A percentile compares a stretch with the other conserved stretches of the same genome.
phyloP scores from a whole-genome alignment of 768 basidiomycete genomes.

The Chalciporus piperatus region DNA sequence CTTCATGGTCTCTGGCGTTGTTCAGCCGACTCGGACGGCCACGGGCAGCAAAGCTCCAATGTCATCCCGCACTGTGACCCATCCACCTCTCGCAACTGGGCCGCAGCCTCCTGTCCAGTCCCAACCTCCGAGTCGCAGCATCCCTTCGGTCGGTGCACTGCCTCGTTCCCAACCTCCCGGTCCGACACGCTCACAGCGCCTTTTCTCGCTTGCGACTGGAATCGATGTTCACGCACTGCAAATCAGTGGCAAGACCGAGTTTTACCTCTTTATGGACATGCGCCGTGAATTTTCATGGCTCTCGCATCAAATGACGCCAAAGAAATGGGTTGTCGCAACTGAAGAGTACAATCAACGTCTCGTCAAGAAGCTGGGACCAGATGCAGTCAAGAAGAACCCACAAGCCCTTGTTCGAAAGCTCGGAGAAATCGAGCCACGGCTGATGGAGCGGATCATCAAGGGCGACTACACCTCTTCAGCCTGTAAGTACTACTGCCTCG shows the following conservation, averaged over 20 bases:
- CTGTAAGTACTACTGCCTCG: no score
- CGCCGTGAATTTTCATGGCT: conserved; percentile 14
- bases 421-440: conserved; percentile 4
- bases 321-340: conserved; percentile 10
- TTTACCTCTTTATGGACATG: conserved; percentile 23
- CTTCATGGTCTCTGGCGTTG: no score
- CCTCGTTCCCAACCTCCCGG: no score
- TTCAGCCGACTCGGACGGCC: no score
- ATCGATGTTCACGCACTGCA: conserved; percentile 4
- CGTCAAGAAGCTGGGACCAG: not conserved
- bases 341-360: conserved; percentile 11
- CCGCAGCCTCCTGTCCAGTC: no score
- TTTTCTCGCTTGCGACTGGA: not conserved
- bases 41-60: no score
- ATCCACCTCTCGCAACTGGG: no score
- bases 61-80: no score
- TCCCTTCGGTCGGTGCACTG: no score
- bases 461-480: conserved; percentile 5
- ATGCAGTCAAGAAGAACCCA: conserved; percentile 6
- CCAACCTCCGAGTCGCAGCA: no score
- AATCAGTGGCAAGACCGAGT: conserved; percentile 3
- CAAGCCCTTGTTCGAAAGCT: conserved; percentile 12
- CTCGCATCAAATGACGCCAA: conserved; percentile 18
- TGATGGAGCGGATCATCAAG: conserved; percentile 3
- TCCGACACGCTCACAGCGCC: not conserved